Evolutionary conservation across 1,284 basidiomycete species (phyloP).

Genomic region (Rhodotorula mucilaginosa): DNA sequence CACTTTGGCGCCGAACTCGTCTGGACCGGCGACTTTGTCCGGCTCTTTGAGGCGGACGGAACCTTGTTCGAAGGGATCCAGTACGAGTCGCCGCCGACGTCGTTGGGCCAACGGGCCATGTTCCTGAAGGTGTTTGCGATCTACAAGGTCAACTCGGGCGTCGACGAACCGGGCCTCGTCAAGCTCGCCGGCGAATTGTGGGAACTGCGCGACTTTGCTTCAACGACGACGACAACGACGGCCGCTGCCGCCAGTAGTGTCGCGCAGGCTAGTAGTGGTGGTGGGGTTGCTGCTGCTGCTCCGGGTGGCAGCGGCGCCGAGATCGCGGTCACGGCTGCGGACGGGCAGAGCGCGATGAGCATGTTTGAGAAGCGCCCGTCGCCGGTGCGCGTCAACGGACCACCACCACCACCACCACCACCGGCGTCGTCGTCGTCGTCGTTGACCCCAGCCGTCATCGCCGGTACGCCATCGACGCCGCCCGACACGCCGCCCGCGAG

Average conservation of each 20-base stretch:
- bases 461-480: neutral
- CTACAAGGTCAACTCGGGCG: conserved; percentile 17
- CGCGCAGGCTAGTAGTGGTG: neutral
- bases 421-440: neutral
- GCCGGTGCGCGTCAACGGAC: neutral
- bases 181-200: conserved; percentile 24
- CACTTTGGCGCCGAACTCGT: conserved; percentile 40
- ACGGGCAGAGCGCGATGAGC: conserved; percentile 15
- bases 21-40: conserved; percentile 41
- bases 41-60: conserved; percentile 20
- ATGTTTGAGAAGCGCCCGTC: conserved; percentile 5
- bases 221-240: neutral
- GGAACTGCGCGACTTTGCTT: conserved; percentile 16
- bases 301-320: too few relatives aligned
- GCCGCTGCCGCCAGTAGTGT: neutral
- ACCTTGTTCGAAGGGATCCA: neutral
- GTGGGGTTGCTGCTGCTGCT: too few relatives aligned
- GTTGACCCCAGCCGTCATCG: neutral
- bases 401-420: too few relatives aligned
- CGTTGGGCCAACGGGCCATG: neutral
- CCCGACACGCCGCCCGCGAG: neutral
- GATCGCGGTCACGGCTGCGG: neutral
- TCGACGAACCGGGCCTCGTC: neutral
- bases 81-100: neutral
- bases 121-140: conserved; percentile 23